These are phyloP conservation scores for Nakataea oryzae DNA, from an alignment of 2,329 filamentous ascomycete genomes.

Conservation along the genomic window DNA sequence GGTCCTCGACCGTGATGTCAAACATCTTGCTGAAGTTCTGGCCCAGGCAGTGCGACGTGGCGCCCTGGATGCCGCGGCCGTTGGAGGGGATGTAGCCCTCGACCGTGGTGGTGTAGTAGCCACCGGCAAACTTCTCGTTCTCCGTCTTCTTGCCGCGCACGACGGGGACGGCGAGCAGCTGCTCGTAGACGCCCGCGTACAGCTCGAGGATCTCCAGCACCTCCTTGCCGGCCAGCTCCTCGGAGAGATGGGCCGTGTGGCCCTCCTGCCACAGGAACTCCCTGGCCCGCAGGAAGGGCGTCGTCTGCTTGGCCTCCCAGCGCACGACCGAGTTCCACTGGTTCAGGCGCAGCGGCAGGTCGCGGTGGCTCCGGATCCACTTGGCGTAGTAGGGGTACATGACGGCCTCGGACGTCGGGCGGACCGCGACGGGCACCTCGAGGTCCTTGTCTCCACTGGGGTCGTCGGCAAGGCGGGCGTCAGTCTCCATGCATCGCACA, in stretches of 20 bases:
- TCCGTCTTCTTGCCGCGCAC: conserved; percentile 92
- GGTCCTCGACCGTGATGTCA: conserved; percentile 93
- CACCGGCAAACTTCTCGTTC: conserved; percentile 96
- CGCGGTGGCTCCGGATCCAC: conserved; percentile 94
- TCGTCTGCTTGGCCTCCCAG: conserved; percentile 94
- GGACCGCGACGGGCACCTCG: conserved; percentile 64
- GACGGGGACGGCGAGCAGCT: conserved; percentile 88
- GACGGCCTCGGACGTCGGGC: conserved; percentile 63
- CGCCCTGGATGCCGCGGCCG: conserved; percentile 92
- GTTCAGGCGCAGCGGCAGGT: conserved; percentile 87
- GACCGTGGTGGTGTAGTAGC: conserved; percentile 91
- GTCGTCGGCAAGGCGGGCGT: conserved; percentile 13
- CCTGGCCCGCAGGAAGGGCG: conserved; percentile 79
- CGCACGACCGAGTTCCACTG: conserved; percentile 87
- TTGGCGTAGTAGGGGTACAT: conserved; percentile 96
- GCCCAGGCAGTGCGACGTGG: conserved; percentile 85
- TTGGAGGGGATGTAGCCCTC: conserved; percentile 96
- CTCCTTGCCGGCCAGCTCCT: conserved; percentile 71
- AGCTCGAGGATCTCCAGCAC: conserved; percentile 88
- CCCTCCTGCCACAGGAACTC: conserved; percentile 99
- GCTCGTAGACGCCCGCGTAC: conserved; percentile 85
- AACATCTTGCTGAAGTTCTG: conserved; percentile 99
- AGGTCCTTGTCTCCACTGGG: conserved; percentile 79
- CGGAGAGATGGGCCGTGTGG: conserved; percentile 79
- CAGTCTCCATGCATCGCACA: conserved; percentile 4